Conservation (phyloP, 805 yeast species). For the Cyberlindnera xishuangbannaensis region DNA sequence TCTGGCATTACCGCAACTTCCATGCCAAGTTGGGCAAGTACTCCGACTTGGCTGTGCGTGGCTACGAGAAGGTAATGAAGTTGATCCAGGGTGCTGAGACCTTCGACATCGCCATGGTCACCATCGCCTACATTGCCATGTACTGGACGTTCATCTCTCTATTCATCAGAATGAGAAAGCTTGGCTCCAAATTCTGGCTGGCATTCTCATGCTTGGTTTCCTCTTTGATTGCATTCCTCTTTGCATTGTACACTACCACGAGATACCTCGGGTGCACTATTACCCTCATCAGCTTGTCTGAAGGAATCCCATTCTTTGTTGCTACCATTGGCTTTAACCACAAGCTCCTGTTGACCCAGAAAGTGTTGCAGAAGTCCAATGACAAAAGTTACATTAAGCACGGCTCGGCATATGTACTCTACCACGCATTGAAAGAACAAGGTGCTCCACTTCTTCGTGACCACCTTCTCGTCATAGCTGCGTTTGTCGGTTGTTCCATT, state of each 20-base stretch:
- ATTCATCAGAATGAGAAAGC: constrained; percentile 64
- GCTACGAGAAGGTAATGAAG: constrained; percentile 35
- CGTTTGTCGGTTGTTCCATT: constrained; percentile 60
- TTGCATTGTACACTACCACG: constrained; percentile 64
- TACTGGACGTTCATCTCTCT: constrained; percentile 72
- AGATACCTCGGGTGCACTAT: constrained; percentile 53
- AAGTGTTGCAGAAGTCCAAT: constrained; percentile 36
- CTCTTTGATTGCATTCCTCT: constrained; percentile 76
- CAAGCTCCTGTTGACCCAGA: constrained; percentile 65
- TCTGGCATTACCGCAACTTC: constrained; percentile 55
- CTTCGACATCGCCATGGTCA: constrained; percentile 75
- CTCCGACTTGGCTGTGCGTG: constrained; percentile 42
- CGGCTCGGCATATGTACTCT: constrained; percentile 31
- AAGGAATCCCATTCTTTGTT: constrained; percentile 90
- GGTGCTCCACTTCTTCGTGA: constrained; percentile 52
- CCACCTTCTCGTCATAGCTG: constrained; percentile 63
- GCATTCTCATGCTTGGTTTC: constrained; percentile 73
- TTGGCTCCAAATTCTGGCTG: constrained; percentile 86
- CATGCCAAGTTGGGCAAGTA: constrained; percentile 51
- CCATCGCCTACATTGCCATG: constrained; percentile 83
- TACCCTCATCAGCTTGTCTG: constrained; percentile 70
- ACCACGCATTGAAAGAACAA: constrained; percentile 30
- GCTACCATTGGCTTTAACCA: constrained; percentile 90
- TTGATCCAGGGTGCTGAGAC: constrained; percentile 70
- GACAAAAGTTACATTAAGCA: constrained; percentile 25